phyloP scores from a whole-genome alignment of 306 rosid genomes.

The Prunus kanzakura region DNA sequence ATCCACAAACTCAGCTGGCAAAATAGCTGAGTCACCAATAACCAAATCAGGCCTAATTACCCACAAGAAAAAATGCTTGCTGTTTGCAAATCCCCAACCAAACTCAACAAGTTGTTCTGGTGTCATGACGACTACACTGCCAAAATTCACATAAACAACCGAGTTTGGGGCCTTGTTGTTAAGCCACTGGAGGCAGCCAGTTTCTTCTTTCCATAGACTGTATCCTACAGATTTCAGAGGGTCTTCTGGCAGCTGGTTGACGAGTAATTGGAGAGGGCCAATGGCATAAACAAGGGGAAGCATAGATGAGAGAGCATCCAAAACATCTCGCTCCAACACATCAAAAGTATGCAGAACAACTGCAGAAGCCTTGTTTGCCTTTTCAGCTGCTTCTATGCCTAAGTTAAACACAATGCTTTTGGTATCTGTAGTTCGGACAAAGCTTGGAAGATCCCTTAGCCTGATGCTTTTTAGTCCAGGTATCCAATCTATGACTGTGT shows the following conservation, averaged over 20 bases:
- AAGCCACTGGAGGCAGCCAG: neutral
- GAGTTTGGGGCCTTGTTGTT: neutral
- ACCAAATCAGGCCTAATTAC: too few relatives aligned
- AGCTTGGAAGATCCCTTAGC: neutral
- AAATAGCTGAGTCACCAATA: too few relatives aligned
- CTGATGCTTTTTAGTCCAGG: neutral
- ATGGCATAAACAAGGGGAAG: neutral
- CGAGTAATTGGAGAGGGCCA: neutral
- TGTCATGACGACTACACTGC: neutral
- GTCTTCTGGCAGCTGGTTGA: neutral
- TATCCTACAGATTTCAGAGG: neutral
- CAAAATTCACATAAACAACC: neutral
- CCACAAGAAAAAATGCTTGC: too few relatives aligned
- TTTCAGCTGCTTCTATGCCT: neutral
- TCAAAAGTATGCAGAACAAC: neutral
- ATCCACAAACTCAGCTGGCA: too few relatives aligned
- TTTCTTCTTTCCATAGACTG: neutral
- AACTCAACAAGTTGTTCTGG: too few relatives aligned
- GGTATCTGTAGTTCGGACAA: neutral
- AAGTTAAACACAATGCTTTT: neutral
- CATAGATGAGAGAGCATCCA: neutral
- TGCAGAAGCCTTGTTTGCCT: neutral
- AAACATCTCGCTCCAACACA: neutral
- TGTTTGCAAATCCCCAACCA: too few relatives aligned
- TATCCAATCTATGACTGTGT: conserved; percentile 1